Percentiles rank a stretch among this genome's conserved stretches.
These are phyloP conservation scores for Myxozyma kluyveri DNA, from an alignment of 805 yeast species.

Conservation along the genomic window DNA sequence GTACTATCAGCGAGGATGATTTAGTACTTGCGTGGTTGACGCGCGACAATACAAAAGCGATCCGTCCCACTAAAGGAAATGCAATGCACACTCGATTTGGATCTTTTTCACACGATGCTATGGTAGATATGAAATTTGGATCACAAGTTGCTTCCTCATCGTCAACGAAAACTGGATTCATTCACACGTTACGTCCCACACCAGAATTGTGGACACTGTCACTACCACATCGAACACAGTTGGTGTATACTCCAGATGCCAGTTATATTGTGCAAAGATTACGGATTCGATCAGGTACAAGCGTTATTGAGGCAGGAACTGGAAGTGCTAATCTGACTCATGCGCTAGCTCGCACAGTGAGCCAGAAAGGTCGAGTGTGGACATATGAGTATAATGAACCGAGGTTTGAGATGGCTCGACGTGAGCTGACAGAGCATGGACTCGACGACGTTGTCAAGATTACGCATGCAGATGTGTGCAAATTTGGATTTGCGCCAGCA, in stretches of 20 bases:
- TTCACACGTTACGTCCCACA: conserved; percentile 84
- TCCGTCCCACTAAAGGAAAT: conserved; percentile 43
- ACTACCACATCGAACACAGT: conserved; percentile 95
- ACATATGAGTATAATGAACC: conserved; percentile 91
- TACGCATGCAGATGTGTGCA: conserved; percentile 91
- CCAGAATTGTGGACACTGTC: conserved; percentile 97
- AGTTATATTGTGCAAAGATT: conserved; percentile 84
- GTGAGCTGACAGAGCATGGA: conserved; percentile 74
- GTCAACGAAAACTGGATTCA: conserved; percentile 75
- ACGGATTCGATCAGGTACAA: conserved; percentile 66
- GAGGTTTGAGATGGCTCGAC: conserved; percentile 71
- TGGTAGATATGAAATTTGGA: conserved; percentile 82
- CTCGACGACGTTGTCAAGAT: conserved; percentile 56
- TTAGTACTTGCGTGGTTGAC: conserved; percentile 83
- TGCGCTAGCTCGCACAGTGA: conserved; percentile 79
- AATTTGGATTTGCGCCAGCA: conserved; percentile 59
- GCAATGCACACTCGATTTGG: conserved; percentile 82
- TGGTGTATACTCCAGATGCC: conserved; percentile 94
- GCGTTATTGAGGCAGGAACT: conserved; percentile 95
- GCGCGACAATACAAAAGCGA: conserved; percentile 73
- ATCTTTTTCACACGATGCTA: conserved; percentile 73
- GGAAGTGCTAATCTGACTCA: conserved; percentile 97
- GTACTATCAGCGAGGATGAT: conserved; percentile 77
- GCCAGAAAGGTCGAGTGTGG: conserved; percentile 59
- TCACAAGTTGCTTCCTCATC: conserved; percentile 65